Conservation (phyloP, 768 basidiomycete genomes). For the Boletus rubescentipes region DNA sequence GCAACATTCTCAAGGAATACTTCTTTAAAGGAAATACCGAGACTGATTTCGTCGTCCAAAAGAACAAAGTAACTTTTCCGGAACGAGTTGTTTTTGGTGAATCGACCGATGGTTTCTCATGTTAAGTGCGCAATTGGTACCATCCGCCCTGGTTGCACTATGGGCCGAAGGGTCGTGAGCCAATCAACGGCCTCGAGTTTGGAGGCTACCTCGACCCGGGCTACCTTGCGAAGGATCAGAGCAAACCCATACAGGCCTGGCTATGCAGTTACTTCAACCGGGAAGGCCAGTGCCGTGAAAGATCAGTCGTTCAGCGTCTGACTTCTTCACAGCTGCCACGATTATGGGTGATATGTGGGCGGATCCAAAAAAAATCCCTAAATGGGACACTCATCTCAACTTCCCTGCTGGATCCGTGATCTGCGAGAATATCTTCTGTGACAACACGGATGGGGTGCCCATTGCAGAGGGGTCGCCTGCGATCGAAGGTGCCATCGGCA, state of each 20-base stretch:
- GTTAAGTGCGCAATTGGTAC: neutral
- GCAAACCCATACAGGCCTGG: neutral
- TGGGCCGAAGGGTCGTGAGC: neutral
- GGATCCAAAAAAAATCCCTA: neutral
- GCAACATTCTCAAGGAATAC: neutral
- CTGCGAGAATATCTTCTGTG: slow-evolving; percentile 4
- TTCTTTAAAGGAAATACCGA: neutral
- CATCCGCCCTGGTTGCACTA: slow-evolving; percentile 2
- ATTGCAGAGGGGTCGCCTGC: neutral
- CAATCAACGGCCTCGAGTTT: neutral
- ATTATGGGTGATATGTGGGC: slow-evolving; percentile 1
- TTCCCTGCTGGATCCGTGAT: slow-evolving; percentile 1
- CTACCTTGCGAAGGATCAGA: neutral
- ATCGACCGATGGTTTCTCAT: neutral
- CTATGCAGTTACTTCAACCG: slow-evolving; percentile 4
- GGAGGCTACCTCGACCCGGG: neutral
- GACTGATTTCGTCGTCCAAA: neutral
- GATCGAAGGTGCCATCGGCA: neutral
- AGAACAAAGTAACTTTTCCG: neutral
- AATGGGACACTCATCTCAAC: neutral
- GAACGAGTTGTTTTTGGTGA: neutral
- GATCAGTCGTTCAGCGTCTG: neutral
- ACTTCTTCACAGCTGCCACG: neutral
- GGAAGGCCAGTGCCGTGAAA: neutral
- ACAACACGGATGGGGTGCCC: neutral